Evolutionary conservation across 208 protist species (phyloP).

Genomic region (Leptomonas seymouri): DNA sequence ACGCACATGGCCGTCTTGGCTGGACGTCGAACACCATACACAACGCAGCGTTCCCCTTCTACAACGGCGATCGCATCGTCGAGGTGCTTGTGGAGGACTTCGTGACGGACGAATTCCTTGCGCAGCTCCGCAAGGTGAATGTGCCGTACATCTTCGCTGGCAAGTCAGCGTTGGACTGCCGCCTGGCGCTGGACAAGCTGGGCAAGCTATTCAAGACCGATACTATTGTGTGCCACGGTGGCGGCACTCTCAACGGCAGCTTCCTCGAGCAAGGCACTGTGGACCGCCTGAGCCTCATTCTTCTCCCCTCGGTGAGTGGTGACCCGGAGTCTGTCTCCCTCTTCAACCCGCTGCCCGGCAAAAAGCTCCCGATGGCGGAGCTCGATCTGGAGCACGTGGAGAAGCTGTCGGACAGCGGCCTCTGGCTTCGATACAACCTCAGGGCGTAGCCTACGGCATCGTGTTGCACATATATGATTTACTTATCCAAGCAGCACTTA

Average conservation of each 20-base stretch:
- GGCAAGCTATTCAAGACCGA: slow-evolving; percentile 25
- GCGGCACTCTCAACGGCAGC: slow-evolving; percentile 34
- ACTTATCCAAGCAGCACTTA: too few relatives aligned
- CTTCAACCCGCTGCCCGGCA: slow-evolving; percentile 9
- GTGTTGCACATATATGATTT: neutral
- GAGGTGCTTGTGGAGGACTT: slow-evolving; percentile 31
- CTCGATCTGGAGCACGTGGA: slow-evolving; percentile 28
- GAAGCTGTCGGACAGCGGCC: slow-evolving; percentile 26
- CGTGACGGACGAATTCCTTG: slow-evolving; percentile 33
- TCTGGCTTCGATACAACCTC: slow-evolving; percentile 24
- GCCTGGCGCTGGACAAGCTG: slow-evolving; percentile 27
- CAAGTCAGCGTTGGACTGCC: slow-evolving; percentile 28
- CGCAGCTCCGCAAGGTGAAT: slow-evolving; percentile 22
- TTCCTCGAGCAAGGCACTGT: slow-evolving; percentile 31
- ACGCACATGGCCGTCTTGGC: slow-evolving; percentile 22
- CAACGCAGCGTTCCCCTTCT: slow-evolving; percentile 20
- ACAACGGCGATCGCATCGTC: slow-evolving; percentile 35
- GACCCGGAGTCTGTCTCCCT: slow-evolving; percentile 16
- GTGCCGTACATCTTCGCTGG: slow-evolving; percentile 44
- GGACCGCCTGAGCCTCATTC: slow-evolving; percentile 24
- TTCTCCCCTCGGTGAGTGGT: slow-evolving; percentile 21
- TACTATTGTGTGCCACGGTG: slow-evolving; percentile 28
- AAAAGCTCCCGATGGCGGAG: slow-evolving; percentile 16
- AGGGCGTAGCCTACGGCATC: neutral
- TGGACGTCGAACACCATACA: slow-evolving; percentile 19